phyloP scores from a whole-genome alignment of 257 asterid genomes.

The Solanum corneliomulleri region DNA sequence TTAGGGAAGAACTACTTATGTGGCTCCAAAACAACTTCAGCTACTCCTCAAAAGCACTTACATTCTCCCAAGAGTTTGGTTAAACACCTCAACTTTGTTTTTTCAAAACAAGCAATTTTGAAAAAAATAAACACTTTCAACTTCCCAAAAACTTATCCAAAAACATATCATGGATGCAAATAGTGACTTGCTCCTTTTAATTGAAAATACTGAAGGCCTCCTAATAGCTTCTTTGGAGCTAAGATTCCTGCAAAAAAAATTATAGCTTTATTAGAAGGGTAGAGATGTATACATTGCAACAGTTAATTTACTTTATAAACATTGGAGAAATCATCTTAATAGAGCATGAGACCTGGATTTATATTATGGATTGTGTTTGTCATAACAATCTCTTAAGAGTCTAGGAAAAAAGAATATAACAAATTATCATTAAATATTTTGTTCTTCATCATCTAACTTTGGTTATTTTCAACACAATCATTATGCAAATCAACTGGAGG shows the following conservation, averaged over 20 bases:
- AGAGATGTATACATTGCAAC: not conserved
- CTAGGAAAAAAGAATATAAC: too few species aligned
- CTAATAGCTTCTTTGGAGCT: not conserved
- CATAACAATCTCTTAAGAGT: not conserved
- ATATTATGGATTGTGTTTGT: not conserved
- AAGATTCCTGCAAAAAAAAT: not conserved
- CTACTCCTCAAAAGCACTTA: not conserved
- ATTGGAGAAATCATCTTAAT: not conserved
- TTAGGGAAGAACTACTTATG: not conserved
- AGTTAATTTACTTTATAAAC: not conserved
- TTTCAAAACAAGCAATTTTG: too few species aligned
- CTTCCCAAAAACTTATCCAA: too few species aligned
- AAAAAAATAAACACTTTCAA: not conserved
- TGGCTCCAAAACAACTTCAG: not conserved
- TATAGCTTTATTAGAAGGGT: not conserved
- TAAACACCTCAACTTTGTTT: too few species aligned
- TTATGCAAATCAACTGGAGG: too few species aligned
- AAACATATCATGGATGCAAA: not conserved
- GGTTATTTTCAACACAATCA: not conserved
- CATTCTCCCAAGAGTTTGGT: not conserved
- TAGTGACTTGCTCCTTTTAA: not conserved
- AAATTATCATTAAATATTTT: not conserved
- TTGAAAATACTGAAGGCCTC: not conserved
- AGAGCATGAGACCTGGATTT: not conserved
- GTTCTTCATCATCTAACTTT: not conserved